Evolutionary conservation across 345 rosid genomes (phyloP).

Genomic region (Bretschneidera sinensis): DNA sequence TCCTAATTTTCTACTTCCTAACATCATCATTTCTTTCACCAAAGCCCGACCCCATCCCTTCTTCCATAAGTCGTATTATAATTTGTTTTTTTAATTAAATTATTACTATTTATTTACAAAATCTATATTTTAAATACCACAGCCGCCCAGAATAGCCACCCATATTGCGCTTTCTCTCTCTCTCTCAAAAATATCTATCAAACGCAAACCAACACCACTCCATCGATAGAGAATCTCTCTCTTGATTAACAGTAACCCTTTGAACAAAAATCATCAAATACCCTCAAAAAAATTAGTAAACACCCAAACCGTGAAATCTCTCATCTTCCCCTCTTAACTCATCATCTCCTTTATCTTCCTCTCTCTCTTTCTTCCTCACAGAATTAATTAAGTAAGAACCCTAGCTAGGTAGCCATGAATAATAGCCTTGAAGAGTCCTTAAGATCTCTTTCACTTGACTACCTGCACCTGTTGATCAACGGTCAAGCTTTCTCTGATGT

Average conservation of each 20-base stretch:
- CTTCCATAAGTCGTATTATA: background rate
- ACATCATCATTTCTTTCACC: too few relatives aligned
- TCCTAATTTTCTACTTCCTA: too few relatives aligned
- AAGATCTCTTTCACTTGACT: constrained; percentile 91
- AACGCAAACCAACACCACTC: constrained; percentile 27
- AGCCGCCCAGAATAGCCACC: constrained; percentile 81
- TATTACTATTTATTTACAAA: too few relatives aligned
- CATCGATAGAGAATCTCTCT: constrained; percentile 40
- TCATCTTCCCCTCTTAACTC: background rate
- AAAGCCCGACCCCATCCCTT: too few relatives aligned
- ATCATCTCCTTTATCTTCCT: background rate
- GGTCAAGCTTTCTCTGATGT: constrained; percentile 99
- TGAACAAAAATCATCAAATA: background rate
- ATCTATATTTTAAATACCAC: constrained; percentile 60
- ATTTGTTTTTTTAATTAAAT: too few relatives aligned
- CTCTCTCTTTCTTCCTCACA: background rate
- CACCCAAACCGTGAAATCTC: background rate
- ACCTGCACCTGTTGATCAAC: constrained; percentile 88
- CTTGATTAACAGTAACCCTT: constrained; percentile 11
- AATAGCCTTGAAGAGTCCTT: constrained; percentile 72
- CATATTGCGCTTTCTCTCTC: constrained; percentile 40
- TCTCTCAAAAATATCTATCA: constrained; percentile 47
- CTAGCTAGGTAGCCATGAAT: constrained; percentile 7
- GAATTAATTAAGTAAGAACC: too few relatives aligned
- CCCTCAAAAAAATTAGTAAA: background rate